Conservation (phyloP, 768 basidiomycete species). For the Tulasnella sp. region DNA sequence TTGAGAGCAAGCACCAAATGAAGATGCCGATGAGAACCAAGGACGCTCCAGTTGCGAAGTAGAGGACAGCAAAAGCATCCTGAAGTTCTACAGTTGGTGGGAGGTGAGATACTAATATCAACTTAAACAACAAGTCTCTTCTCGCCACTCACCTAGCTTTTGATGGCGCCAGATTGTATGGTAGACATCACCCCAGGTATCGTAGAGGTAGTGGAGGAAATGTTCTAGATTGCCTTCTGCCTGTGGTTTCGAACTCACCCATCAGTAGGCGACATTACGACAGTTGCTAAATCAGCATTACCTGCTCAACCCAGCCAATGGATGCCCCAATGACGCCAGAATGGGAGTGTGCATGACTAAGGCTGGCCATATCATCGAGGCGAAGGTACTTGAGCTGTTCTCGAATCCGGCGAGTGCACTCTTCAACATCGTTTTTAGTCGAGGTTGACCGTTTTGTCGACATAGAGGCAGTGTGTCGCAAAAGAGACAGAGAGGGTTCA, state of each 20-base stretch:
- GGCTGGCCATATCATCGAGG: conserved; percentile 3
- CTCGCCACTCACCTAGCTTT: too few species aligned
- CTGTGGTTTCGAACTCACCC: too few species aligned
- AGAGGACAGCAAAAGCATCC: conserved; percentile 4
- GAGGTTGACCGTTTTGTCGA: background rate
- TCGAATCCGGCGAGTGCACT: background rate
- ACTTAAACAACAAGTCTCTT: too few species aligned
- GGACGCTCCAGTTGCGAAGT: conserved; percentile 1
- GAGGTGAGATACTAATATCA: too few species aligned
- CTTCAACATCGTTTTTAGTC: background rate
- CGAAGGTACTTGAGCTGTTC: background rate
- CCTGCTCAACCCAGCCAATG: too few species aligned
- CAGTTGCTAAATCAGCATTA: too few species aligned
- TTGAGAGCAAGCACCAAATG: conserved; percentile 12
- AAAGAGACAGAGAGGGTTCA: too few species aligned
- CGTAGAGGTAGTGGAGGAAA: background rate
- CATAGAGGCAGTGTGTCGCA: background rate
- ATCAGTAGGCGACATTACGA: too few species aligned
- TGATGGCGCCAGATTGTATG: too few species aligned
- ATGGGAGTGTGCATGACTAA: background rate
- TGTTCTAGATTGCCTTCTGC: background rate
- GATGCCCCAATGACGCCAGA: too few species aligned
- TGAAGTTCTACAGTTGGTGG: background rate
- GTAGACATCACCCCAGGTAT: background rate
- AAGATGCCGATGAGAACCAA: conserved; percentile 2